Evolutionary conservation across 805 yeast genomes (phyloP), one percentile per base, ranked within the genome.

Genomic region (Candida michaelii): DNA sequence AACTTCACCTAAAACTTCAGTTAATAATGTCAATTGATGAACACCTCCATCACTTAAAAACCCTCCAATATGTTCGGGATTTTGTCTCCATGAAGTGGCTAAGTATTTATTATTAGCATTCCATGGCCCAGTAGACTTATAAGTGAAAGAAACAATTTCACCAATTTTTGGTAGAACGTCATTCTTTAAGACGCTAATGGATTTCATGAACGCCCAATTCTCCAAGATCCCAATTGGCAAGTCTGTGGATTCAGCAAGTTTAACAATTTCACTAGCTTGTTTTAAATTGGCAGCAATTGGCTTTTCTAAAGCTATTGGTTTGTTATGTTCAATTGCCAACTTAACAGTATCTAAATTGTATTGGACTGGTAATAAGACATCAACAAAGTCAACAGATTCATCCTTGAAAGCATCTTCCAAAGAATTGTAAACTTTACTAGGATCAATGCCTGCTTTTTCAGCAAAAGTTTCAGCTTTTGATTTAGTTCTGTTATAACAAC

Each of bases 31-130:
- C 61, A 90, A 69, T 63, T 90, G 97, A 65, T 91, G 98, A 17
- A 91, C 98, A 60, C 97, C 98, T 56, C 97, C 97, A 57, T 91
- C 98, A 45, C 91, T 83, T 54, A 91, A 71, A 65, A 73, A 90
- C 0, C 97, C 97, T 42, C 98, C 98, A 51, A 89, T 77, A 60
- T 91, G 97, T 63, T 88, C 83, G 24, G 98, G 97, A 36, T 82
- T 73, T 59, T 77, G 79, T 74, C 97, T 83, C 98, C 98, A 91
- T 12, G 82, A 42, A 1, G 97, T 90, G 16, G 68, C 61, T 46
- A 80, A 59, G 56, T 85, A 86, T 57, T 83, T 79, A 65, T 76
- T 81, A 43, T 66, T 55, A 23, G 68, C 69, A 50, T 77, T 74
- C 71, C 82, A 86, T 8, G 88, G 78, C 19, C 93, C 93, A 2